phyloP scores from a whole-genome alignment of 352 stramenopile genomes.

The Globisporangium lucens region DNA sequence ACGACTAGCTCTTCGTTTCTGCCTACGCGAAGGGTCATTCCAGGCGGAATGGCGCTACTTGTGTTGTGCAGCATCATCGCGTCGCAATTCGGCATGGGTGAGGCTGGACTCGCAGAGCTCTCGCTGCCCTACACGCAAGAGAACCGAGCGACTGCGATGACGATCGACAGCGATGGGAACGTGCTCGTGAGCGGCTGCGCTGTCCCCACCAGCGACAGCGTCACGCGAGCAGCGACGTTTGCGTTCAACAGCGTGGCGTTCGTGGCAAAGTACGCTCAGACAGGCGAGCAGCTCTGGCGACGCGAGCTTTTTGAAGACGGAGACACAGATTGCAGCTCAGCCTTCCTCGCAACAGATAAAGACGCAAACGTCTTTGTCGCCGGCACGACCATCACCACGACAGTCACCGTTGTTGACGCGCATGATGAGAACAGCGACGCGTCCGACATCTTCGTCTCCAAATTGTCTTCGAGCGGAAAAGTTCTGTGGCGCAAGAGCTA shows the following conservation, averaged over 20 bases:
- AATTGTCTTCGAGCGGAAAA: not conserved
- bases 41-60: not conserved
- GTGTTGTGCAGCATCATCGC: not conserved
- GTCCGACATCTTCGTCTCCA: slow-evolving; percentile 9
- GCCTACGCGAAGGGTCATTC: not conserved
- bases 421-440: not conserved
- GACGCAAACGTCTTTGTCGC: slow-evolving; percentile 12
- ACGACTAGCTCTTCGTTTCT: not conserved
- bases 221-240: not conserved
- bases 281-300: slow-evolving; percentile 15
- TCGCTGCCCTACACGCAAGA: not conserved
- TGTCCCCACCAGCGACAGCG: not conserved
- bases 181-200: slow-evolving; percentile 9
- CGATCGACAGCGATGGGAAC: slow-evolving; percentile 1
- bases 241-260: not conserved
- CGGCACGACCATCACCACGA: not conserved
- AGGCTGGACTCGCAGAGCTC: slow-evolving; percentile 10
- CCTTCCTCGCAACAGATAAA: not conserved
- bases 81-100: not conserved
- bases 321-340: slow-evolving; percentile 1
- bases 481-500: not conserved
- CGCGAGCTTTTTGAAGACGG: not conserved
- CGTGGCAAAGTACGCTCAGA: slow-evolving; percentile 15
- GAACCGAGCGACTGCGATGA: not conserved
- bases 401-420: not conserved